phyloP scores from a whole-genome alignment of 192 early-diverging fungal species.

The Dispira parvispora region DNA sequence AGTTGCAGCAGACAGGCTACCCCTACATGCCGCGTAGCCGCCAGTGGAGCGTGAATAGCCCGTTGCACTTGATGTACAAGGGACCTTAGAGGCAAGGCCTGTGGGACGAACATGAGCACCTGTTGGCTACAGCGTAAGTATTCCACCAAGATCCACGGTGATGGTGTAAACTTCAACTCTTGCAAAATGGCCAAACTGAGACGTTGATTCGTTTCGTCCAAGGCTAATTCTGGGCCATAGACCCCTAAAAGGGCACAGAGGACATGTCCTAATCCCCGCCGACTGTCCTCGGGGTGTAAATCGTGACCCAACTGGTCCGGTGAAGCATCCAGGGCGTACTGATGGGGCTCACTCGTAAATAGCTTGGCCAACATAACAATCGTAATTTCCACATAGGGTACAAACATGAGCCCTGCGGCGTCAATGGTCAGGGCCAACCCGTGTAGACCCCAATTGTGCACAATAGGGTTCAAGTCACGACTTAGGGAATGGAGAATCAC shows the following conservation, averaged over 20 bases:
- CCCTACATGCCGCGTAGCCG: slow-evolving; percentile 50
- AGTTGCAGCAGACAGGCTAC: slow-evolving; percentile 78
- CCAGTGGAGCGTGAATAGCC: slow-evolving; percentile 40
- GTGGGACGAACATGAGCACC: slow-evolving; percentile 76
- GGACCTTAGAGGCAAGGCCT: slow-evolving; percentile 41
- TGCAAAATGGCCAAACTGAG: slow-evolving; percentile 63
- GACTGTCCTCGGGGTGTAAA: slow-evolving; percentile 28
- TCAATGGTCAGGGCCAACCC: slow-evolving; percentile 71
- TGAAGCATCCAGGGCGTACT: slow-evolving; percentile 22
- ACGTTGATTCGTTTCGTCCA: slow-evolving; percentile 51
- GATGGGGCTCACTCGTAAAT: slow-evolving; percentile 75
- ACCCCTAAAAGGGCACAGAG: slow-evolving; percentile 77
- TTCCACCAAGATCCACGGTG: slow-evolving; percentile 60
- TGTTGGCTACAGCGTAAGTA: slow-evolving; percentile 77
- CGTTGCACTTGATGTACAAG: slow-evolving; percentile 61
- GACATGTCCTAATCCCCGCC: slow-evolving; percentile 61
- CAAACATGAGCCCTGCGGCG: slow-evolving; percentile 84
- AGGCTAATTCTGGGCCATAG: slow-evolving; percentile 79
- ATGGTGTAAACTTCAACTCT: slow-evolving; percentile 58
- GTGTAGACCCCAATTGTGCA: slow-evolving; percentile 85
- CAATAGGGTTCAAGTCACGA: slow-evolving; percentile 79
- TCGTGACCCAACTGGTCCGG: slow-evolving; percentile 20
- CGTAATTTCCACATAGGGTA: slow-evolving; percentile 73
- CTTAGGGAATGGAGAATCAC: slow-evolving; percentile 81
- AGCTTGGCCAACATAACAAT: slow-evolving; percentile 76